A percentile compares a stretch with the other conserved stretches of the same genome.
Evolutionary conservation across 441 rosid genomes (phyloP).

Genomic region (Pelargonium citronellum): DNA sequence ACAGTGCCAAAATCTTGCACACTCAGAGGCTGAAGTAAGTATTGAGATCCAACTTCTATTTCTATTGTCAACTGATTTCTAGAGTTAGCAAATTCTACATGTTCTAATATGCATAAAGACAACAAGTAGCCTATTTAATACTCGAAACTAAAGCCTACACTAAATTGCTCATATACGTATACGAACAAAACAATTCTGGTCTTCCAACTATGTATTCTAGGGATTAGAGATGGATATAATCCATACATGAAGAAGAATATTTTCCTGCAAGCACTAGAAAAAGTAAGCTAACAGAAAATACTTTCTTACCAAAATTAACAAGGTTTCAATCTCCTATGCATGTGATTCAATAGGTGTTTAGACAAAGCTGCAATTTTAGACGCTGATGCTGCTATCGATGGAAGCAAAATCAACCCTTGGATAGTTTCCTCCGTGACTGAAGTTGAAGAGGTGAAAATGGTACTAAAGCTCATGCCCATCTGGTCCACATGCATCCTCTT

Average conservation of each 20-base stretch:
- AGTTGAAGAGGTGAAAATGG: conserved; percentile 82
- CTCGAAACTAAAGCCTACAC: not conserved
- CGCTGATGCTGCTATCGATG: conserved; percentile 19
- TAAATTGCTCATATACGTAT: not conserved
- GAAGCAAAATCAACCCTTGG: conserved; percentile 43
- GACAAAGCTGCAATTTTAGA: conserved; percentile 73
- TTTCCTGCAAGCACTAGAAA: too few relatives aligned
- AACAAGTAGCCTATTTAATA: not conserved
- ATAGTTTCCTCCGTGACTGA: conserved; percentile 57
- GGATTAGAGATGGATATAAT: not conserved
- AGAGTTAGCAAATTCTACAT: too few relatives aligned
- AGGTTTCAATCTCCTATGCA: not conserved
- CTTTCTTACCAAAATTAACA: not conserved
- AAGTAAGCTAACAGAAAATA: too few relatives aligned
- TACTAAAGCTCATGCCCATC: conserved; percentile 59
- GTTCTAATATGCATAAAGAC: not conserved
- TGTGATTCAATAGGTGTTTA: conserved; percentile 38
- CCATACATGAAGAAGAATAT: too few relatives aligned
- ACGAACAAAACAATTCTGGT: not conserved
- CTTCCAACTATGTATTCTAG: not conserved
- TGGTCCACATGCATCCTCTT: conserved; percentile 85
- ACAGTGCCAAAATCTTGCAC: conserved; percentile 47
- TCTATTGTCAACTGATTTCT: not conserved
- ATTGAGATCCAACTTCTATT: not conserved
- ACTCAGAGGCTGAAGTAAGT: conserved; percentile 53